Conservation (phyloP, 164 flowering plant genomes). For the Kingdonia uniflora region DNA sequence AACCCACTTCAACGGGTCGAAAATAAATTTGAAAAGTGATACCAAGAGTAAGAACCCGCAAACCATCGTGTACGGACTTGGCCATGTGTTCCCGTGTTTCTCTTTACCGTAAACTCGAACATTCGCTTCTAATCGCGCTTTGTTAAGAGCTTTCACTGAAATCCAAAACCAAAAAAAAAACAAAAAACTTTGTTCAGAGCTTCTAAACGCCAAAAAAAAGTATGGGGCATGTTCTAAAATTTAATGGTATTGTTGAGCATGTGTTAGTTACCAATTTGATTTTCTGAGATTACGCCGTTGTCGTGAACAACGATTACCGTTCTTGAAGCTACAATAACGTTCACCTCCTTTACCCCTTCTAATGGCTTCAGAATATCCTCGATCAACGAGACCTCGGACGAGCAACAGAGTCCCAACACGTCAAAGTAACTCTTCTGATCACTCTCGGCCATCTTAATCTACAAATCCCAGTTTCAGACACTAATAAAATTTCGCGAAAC, state of each 20-base stretch:
- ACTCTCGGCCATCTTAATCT: constrained; percentile 18
- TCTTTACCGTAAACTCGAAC: constrained; percentile 39
- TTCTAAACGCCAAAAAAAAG: no score
- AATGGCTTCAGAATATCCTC: constrained; percentile 52
- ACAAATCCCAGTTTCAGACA: background rate
- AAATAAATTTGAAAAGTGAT: constrained; percentile 45
- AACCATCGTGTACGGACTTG: constrained; percentile 56
- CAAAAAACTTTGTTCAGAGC: no score
- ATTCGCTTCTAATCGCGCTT: constrained; percentile 78
- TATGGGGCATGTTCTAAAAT: background rate
- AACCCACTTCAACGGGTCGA: constrained; percentile 52
- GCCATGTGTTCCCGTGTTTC: constrained; percentile 49
- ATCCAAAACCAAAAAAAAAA: background rate
- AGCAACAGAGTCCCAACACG: constrained; percentile 77
- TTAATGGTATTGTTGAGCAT: no score
- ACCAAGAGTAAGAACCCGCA: constrained; percentile 42
- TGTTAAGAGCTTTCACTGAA: constrained; percentile 71
- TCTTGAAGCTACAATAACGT: constrained; percentile 66
- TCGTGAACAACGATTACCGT: constrained; percentile 84
- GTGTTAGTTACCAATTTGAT: constrained; percentile 52
- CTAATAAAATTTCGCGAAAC: no score
- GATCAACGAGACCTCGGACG: constrained; percentile 65
- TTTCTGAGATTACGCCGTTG: constrained; percentile 40
- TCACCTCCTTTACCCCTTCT: constrained; percentile 55
- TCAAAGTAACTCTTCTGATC: constrained; percentile 78